Conservation (phyloP, 352 stramenopile species). For the Thalassiosira livingstoniorum region DNA sequence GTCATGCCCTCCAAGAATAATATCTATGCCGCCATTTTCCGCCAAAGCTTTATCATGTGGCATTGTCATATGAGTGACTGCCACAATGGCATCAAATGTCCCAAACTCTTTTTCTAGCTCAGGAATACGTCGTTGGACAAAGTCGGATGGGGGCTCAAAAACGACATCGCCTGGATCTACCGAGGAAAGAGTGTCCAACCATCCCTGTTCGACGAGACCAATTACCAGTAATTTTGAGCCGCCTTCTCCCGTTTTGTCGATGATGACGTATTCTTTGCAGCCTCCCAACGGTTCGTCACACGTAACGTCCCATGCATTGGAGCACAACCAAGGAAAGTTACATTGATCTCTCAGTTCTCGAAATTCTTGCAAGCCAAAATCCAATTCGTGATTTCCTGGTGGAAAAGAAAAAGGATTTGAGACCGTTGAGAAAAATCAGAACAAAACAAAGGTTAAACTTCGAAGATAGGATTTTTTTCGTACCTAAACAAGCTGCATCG, state of each 20-base stretch:
- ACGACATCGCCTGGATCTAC: slow-evolving; percentile 56
- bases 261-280: slow-evolving; percentile 43
- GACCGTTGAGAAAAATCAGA: neutral
- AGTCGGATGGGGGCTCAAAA: slow-evolving; percentile 36
- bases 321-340: slow-evolving; percentile 81
- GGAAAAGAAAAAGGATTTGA: neutral
- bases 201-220: slow-evolving; percentile 74
- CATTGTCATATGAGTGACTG: slow-evolving; percentile 77
- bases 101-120: slow-evolving; percentile 44
- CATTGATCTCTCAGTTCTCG: slow-evolving; percentile 45
- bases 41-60: slow-evolving; percentile 70
- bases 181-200: slow-evolving; percentile 73
- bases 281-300: slow-evolving; percentile 29
- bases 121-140: slow-evolving; percentile 54
- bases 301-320: slow-evolving; percentile 50
- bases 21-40: slow-evolving; percentile 59
- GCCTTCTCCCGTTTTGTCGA: slow-evolving; percentile 33
- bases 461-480: too few species aligned
- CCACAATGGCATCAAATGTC: slow-evolving; percentile 66
- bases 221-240: slow-evolving; percentile 63
- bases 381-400: slow-evolving; percentile 82
- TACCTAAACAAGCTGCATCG: slow-evolving; percentile 24
- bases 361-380: slow-evolving; percentile 77
- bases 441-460: too few species aligned
- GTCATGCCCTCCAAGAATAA: slow-evolving; percentile 77